Evolutionary conservation across 2,329 filamentous ascomycete genomes (phyloP).

Genomic region (Penicillium sp.): DNA sequence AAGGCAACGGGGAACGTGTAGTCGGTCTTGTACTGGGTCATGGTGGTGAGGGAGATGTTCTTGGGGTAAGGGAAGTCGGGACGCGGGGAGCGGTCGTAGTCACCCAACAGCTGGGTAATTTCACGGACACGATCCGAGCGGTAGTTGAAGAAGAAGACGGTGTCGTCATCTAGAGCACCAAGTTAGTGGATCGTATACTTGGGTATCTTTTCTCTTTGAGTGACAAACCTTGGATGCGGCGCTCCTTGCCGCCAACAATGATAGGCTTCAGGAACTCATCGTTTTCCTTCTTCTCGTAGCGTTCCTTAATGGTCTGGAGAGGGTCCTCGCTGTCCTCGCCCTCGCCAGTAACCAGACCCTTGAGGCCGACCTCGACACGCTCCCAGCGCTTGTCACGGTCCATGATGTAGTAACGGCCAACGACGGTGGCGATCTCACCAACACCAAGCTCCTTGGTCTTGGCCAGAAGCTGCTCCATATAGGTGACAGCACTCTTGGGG

Average conservation of each 20-base stretch:
- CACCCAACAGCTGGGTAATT: slow-evolving; percentile 90
- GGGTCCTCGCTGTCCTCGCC: slow-evolving; percentile 84
- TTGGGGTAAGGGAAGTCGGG: slow-evolving; percentile 94
- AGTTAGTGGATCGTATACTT: slow-evolving; percentile 15
- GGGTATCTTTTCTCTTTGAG: neutral
- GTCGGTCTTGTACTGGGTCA: slow-evolving; percentile 97
- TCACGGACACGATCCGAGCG: slow-evolving; percentile 96
- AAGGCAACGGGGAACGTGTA: slow-evolving; percentile 93
- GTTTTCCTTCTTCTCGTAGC: slow-evolving; percentile 83
- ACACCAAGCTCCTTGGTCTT: slow-evolving; percentile 79
- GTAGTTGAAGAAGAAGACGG: slow-evolving; percentile 99
- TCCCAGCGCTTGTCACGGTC: slow-evolving; percentile 99
- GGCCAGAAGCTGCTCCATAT: slow-evolving; percentile 82
- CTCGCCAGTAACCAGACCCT: slow-evolving; percentile 81
- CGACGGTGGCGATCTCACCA: slow-evolving; percentile 87
- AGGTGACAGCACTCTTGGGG: slow-evolving; percentile 85
- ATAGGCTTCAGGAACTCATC: slow-evolving; percentile 99
- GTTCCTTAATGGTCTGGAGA: slow-evolving; percentile 79
- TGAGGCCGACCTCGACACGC: slow-evolving; percentile 83
- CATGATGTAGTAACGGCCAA: slow-evolving; percentile 98
- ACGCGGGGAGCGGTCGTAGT: slow-evolving; percentile 84
- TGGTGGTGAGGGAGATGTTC: slow-evolving; percentile 83
- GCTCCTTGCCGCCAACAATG: slow-evolving; percentile 83
- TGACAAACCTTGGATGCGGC: slow-evolving; percentile 73
- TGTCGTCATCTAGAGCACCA: slow-evolving; percentile 70